Conservation (phyloP, 805 yeast species). For the Candida dendrica region DNA sequence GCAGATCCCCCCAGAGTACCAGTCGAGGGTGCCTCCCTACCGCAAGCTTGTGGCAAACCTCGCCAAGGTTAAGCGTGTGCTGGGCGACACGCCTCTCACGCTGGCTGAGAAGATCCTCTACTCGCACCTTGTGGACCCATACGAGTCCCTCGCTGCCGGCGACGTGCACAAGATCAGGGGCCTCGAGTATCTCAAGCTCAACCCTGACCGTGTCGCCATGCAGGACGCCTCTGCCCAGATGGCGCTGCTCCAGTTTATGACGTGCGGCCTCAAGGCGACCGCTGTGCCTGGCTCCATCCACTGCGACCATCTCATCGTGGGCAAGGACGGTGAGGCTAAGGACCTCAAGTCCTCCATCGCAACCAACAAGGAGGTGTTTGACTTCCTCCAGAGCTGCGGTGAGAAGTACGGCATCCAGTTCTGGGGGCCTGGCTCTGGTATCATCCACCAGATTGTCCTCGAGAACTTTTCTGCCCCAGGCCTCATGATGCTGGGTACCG, state of each 20-base stretch:
- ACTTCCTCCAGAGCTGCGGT: conserved; percentile 87
- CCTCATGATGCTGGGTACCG: conserved; percentile 92
- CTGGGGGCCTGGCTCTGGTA: conserved; percentile 99
- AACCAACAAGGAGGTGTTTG: conserved; percentile 91
- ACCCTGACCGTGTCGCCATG: conserved; percentile 98
- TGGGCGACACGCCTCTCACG: conserved; percentile 73
- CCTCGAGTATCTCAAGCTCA: conserved; percentile 78
- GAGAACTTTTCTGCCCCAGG: conserved; percentile 98
- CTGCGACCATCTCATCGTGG: conserved; percentile 97
- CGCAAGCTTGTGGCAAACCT: conserved; percentile 63
- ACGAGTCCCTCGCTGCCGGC: conserved; percentile 60
- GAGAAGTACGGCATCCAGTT: conserved; percentile 94
- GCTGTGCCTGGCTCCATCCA: conserved; percentile 94
- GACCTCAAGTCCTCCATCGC: conserved; percentile 79
- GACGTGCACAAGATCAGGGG: conserved; percentile 65
- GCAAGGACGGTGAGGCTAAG: conserved; percentile 82
- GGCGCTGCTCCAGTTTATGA: conserved; percentile 98
- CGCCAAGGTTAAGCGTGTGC: conserved; percentile 52
- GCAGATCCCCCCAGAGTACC: conserved; percentile 46
- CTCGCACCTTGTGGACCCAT: conserved; percentile 87
- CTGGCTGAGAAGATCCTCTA: conserved; percentile 91
- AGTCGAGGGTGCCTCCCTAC: conserved; percentile 83
- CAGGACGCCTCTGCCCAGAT: conserved; percentile 99
- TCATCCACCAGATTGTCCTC: conserved; percentile 91
- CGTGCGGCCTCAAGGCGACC: conserved; percentile 82